Evolutionary conservation across 371 early-diverging fungal genomes (phyloP), one percentile per base, ranked within the genome.

Genomic region (Amoeboaphelidium occidentale): DNA sequence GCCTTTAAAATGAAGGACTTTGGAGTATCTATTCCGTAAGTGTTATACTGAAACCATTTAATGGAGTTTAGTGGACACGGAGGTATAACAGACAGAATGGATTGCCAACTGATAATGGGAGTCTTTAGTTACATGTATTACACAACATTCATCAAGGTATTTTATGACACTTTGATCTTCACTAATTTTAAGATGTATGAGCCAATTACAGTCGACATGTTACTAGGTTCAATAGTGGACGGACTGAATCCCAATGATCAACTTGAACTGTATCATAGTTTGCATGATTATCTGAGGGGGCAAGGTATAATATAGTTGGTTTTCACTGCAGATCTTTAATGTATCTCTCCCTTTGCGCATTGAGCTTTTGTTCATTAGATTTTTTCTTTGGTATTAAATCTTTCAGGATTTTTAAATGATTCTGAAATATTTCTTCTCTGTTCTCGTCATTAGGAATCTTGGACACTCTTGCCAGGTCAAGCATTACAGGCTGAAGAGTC

Each of bases 1-100:
- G 92, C 94, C 0, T 96, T 93, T 68, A 85, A 92, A 51, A 79
- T 96, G 59, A 98, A 99, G 58, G 98, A 99, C 62, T 99, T 97
- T 63, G 89, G 92, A 17, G 75, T 86, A 52, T 78, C 79, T 42
- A 97, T 99, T 57, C 98, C 99, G n/a, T n/a, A n/a, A n/a, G n/a
- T n/a, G n/a, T n/a, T n/a, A n/a, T n/a, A n/a, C n/a, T n/a, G n/a
- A 1, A 64, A 64, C 1, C 66, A 66, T 51, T 10, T 39, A 39
- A 39, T 10, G 10, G 10, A 39, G 10, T n/a, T n/a, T n/a, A n/a
- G n/a, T 3, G 96, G 93, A 23, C 93, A 96, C 56, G 99, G 99
- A 51, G 99, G 99, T 14, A 66, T 98, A 48, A 89, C 96, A 0
- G 99, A 99, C 64, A 78, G 99, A 28, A 86, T 98, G 75, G 96